Evolutionary conservation across 2,329 filamentous ascomycete species (phyloP).

Genomic region (Thielaviopsis euricoi): DNA sequence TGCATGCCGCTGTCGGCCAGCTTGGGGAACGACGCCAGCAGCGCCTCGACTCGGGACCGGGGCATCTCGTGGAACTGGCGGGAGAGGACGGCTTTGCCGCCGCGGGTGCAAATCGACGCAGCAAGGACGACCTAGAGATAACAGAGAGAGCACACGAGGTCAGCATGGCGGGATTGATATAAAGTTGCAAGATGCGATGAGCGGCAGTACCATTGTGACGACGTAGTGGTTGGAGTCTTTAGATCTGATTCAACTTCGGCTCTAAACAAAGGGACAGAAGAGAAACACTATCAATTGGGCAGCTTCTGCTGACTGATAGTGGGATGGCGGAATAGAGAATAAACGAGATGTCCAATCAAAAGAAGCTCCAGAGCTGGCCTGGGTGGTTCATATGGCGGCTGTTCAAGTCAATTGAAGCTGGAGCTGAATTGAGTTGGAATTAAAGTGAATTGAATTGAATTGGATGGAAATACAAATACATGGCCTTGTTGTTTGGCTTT

Average conservation of each 20-base stretch:
- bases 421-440: too few relatives aligned
- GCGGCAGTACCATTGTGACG: neutral
- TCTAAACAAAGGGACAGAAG: too few relatives aligned
- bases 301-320: too few relatives aligned
- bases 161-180: neutral
- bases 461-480: neutral
- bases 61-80: slow-evolving; percentile 97
- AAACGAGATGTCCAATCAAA: too few relatives aligned
- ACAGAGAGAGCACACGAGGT: slow-evolving; percentile 13
- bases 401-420: too few relatives aligned
- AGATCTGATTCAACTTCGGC: neutral
- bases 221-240: neutral
- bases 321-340: too few relatives aligned
- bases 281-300: too few relatives aligned
- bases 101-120: slow-evolving; percentile 95
- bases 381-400: too few relatives aligned
- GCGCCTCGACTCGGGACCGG: slow-evolving; percentile 85
- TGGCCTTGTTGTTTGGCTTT: slow-evolving; percentile 12
- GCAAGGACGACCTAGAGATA: slow-evolving; percentile 78
- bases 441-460: neutral
- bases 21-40: slow-evolving; percentile 94
- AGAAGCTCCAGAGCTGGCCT: too few relatives aligned
- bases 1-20: slow-evolving; percentile 90
- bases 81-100: slow-evolving; percentile 95
- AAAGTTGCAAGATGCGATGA: neutral